Conservation (phyloP, 495 filamentous ascomycete species). For the Tuber calosporum region DNA sequence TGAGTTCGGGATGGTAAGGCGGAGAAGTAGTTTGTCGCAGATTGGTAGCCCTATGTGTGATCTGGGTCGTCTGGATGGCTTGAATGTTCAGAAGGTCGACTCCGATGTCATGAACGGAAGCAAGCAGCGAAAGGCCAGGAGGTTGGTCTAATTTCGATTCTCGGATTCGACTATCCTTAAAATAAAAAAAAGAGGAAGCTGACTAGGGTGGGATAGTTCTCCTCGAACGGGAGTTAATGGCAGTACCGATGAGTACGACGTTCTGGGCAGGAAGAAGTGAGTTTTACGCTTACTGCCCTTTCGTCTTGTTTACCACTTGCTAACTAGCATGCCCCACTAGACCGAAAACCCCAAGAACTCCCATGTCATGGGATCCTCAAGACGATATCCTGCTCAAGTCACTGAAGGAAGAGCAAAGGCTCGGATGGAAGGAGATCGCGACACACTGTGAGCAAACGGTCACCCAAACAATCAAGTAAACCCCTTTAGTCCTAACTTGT, state of each 20-base stretch:
- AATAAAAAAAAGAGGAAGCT: constrained; percentile 33
- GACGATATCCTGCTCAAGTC: constrained; percentile 41
- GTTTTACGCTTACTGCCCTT: constrained; percentile 4
- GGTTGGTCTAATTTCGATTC: constrained; percentile 37
- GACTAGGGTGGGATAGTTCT: constrained; percentile 34
- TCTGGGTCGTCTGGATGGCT: constrained; percentile 9
- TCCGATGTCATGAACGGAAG: constrained; percentile 29
- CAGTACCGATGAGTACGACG: constrained; percentile 40
- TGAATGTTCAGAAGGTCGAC: constrained; percentile 23
- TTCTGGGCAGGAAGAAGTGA: constrained; percentile 42
- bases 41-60: constrained; percentile 21
- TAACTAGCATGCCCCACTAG: constrained; percentile 25
- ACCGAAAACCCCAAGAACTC: constrained; percentile 41
- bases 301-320: background rate
- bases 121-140: constrained; percentile 35
- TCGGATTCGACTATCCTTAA: constrained; percentile 14
- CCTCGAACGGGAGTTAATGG: constrained; percentile 30
- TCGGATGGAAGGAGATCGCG: constrained; percentile 43
- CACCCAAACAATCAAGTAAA: background rate
- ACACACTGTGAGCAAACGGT: constrained; percentile 37
- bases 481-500: constrained; percentile 25
- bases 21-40: constrained; percentile 30
- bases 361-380: constrained; percentile 43
- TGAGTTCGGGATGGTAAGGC: constrained; percentile 30
- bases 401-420: constrained; percentile 42